Base-by-base conservation (phyloP, 495 filamentous ascomycete genomes). In the Elaphomyces granulatus region DNA sequence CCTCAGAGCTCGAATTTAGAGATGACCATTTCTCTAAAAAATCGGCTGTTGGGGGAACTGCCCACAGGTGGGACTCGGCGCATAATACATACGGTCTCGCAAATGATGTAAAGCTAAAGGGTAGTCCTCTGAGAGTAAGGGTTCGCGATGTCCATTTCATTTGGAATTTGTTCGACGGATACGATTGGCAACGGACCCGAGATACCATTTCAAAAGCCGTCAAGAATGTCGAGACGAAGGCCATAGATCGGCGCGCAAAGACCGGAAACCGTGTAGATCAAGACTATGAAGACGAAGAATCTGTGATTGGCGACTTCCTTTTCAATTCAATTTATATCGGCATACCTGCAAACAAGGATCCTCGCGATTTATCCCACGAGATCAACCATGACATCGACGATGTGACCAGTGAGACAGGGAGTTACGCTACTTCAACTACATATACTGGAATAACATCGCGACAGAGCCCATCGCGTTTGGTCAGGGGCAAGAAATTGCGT, bases 291-390 rank as follows among this genome's bases (percentile, higher is more conserved):
- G 77, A 84, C 7, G 86, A 94, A 16, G 83, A 86, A 49, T 80
- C 80, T 1, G 78, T 88, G 12, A 92, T 96, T 55, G 87, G 80
- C 1, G 90, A 96, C 54, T 92, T 87, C 51, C 70, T 99, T 15
- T 99, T 99, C 72, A 95, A 96, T 49, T 96, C 90, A 0, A 94
- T 99, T 36, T 99, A 95, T 60, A 93, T 99, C 40, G 87, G 82
- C 15, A 83, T 99, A 34, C 80, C 87, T 2, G 71, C 81, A 14
- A 92, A 87, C 46, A 75, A 77, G 36, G 87, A 95, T 51, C 84
- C 85, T 6, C 69, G 68, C 8, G 83, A 92, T 23, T 68, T 96
- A 12, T 65, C 80, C 8, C 74, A 72, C 19, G 83, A 82, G 35
- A 88, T 99, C 56, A 94, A 92, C 54, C 75, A 78, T 33, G 74